Evolutionary conservation across 108 stramenopile species (phyloP), one percentile per base, ranked within the genome.

Genomic region (Aurantiochytrium sp.): DNA sequence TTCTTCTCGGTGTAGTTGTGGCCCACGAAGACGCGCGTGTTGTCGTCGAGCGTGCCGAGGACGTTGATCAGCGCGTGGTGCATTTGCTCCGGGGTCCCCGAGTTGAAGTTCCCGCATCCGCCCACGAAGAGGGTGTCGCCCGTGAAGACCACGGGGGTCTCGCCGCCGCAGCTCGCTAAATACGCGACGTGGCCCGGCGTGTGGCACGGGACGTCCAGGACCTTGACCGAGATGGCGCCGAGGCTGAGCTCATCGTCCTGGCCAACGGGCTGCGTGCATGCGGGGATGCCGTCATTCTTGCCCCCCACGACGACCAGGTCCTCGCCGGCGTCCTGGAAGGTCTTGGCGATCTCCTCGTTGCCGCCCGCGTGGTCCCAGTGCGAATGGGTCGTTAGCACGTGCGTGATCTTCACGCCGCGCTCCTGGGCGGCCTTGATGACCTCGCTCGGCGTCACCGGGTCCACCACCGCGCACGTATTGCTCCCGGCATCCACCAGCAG

Each of bases 291-390:
- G 12, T 85, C 85, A 85, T 52, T 50, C 52, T 85, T 85, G n/a
- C 85, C 85, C 10, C 52, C 85, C 19, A 69, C 91, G 32, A 89
- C 32, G 4, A 55, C 86, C 81, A 89, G 55, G 8, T 65, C 34
- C 34, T 65, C 59, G 59, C 34, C 59, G 34, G 59, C 32, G 5
- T 91, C 37, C 36, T 87, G 45, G 68, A 85, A 53, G 36, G 50
- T n/a, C 55, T 86, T 86, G n/a, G 12, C 3, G n/a, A 95, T 81
- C 50, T 90, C 93, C 31, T 86, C 86, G 68, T 95, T 95, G 30
- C 95, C 95, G 19, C 94, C 94, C 3, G 93, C 87, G 87, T 95
- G 95, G 69, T 95, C 95, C 93, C 91, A 92, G 92, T 95, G 94
- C 54, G 93, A 92, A 85, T 95, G 95, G 30, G 95, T 95, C 68